Percentiles rank a stretch among this genome's conserved stretches.
phyloP scores from a whole-genome alignment of 805 yeast species.

The Clavispora phyllophila region DNA sequence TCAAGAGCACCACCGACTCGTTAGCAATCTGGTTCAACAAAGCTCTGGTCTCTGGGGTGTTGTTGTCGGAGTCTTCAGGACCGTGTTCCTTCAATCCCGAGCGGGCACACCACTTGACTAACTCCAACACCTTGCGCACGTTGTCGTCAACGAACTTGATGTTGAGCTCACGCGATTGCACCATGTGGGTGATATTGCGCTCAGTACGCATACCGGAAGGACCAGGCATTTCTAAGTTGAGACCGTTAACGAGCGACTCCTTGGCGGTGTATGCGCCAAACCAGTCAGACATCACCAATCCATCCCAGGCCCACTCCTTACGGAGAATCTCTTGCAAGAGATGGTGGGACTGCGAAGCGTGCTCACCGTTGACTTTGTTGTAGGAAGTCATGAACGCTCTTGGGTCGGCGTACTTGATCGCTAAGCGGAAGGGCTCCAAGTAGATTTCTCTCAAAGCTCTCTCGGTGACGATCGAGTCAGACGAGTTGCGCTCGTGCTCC shows the following conservation, averaged over 20 bases:
- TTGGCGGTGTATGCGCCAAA: slow-evolving; percentile 26
- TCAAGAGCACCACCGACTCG: slow-evolving; percentile 54
- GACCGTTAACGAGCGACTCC: slow-evolving; percentile 23
- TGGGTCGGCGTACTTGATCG: slow-evolving; percentile 26
- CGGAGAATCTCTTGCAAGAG: slow-evolving; percentile 22
- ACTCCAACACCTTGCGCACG: slow-evolving; percentile 22
- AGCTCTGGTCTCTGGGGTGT: slow-evolving; percentile 21
- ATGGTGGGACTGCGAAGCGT: slow-evolving; percentile 21
- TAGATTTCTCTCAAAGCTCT: slow-evolving; percentile 30
- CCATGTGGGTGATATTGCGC: slow-evolving; percentile 18
- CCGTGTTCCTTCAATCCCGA: slow-evolving; percentile 21
- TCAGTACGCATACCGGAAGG: slow-evolving; percentile 21
- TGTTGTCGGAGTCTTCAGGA: slow-evolving; percentile 17
- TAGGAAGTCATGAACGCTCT: slow-evolving; percentile 28
- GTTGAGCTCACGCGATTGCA: slow-evolving; percentile 22
- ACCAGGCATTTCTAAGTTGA: slow-evolving; percentile 35
- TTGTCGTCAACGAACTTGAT: slow-evolving; percentile 22
- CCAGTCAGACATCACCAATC: slow-evolving; percentile 33
- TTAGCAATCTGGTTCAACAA: slow-evolving; percentile 18
- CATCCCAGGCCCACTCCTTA: slow-evolving; percentile 30
- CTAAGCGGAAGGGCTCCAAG: slow-evolving; percentile 30
- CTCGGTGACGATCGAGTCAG: slow-evolving; percentile 26
- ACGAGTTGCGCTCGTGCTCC: slow-evolving; percentile 26
- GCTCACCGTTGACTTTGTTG: slow-evolving; percentile 28
- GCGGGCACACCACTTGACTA: slow-evolving; percentile 19